These are phyloP conservation scores for Candida gigantensis DNA, from an alignment of 1,139 yeast genomes.

Conservation along the genomic window DNA sequence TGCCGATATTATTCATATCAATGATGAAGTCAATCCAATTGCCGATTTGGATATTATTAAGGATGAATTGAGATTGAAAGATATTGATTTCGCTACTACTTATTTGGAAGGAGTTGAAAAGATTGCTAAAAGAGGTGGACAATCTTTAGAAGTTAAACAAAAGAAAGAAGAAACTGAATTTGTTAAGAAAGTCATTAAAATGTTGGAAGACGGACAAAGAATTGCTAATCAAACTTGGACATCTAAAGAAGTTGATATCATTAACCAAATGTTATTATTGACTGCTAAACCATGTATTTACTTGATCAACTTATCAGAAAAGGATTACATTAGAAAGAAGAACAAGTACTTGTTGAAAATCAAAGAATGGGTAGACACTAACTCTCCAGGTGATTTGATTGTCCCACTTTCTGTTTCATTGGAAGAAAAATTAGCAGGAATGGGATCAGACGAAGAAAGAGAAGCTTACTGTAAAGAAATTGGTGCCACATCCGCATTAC, in stretches of 20 bases:
- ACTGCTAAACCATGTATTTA: conserved; percentile 97
- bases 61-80: conserved; percentile 93
- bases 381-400: conserved; percentile 92
- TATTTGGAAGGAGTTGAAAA: conserved; percentile 87
- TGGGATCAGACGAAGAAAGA: conserved; percentile 91
- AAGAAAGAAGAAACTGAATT: conserved; percentile 89
- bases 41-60: conserved; percentile 92
- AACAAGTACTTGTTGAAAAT: conserved; percentile 89
- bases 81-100: conserved; percentile 90
- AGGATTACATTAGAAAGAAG: conserved; percentile 94
- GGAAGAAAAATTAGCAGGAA: conserved; percentile 88
- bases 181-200: conserved; percentile 71
- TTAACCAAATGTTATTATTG: conserved; percentile 82
- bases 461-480: conserved; percentile 84
- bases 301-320: conserved; percentile 91
- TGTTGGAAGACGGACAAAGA: conserved; percentile 84
- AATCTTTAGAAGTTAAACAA: conserved; percentile 91
- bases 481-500: conserved; percentile 84
- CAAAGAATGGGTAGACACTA: conserved; percentile 94
- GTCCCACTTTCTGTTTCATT: conserved; percentile 91
- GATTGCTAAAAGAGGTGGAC: conserved; percentile 91
- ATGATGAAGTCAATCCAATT: conserved; percentile 95
- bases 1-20: conserved; percentile 96
- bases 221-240: conserved; percentile 91
- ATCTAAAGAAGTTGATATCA: conserved; percentile 83